Percentiles rank a stretch among this genome's conserved stretches.
phyloP scores from a whole-genome alignment of 1,284 basidiomycete species.

The Microbotryum lychnidis-dioicae region DNA sequence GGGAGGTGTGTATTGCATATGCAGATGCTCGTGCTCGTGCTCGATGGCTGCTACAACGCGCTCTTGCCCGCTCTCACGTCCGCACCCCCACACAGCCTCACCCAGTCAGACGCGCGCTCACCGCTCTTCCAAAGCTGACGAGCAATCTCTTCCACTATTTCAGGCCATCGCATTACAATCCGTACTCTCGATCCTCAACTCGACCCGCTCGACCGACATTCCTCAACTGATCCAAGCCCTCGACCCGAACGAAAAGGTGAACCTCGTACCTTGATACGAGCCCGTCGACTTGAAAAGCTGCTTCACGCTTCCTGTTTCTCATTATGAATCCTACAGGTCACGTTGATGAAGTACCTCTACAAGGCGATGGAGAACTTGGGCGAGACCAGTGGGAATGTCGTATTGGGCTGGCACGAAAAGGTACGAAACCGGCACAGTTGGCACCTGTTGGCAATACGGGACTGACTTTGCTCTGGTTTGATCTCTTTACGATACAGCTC shows the following conservation, averaged over 20 bases:
- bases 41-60: too few relatives aligned
- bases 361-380: conserved; percentile 84
- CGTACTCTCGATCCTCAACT: conserved; percentile 88
- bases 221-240: conserved; percentile 64
- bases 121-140: background rate
- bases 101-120: too few relatives aligned
- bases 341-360: conserved; percentile 96
- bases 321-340: conserved; percentile 47
- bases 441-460: too few relatives aligned
- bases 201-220: conserved; percentile 86
- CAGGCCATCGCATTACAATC: conserved; percentile 71
- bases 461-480: too few relatives aligned
- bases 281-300: too few relatives aligned
- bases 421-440: conserved; percentile 44
- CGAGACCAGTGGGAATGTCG: conserved; percentile 64
- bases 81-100: background rate
- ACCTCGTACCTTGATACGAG: background rate
- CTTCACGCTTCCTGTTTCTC: too few relatives aligned
- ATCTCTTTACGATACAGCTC: conserved; percentile 54
- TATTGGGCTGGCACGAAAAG: conserved; percentile 94
- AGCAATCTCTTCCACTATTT: background rate
- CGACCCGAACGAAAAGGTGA: conserved; percentile 61
- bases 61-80: too few relatives aligned
- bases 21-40: too few relatives aligned
- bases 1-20: too few relatives aligned